Percentiles rank a stretch among this genome's conserved stretches.
These are phyloP conservation scores for Fusarium chaquense DNA, from an alignment of 2,329 filamentous ascomycete genomes.

Conservation along the genomic window DNA sequence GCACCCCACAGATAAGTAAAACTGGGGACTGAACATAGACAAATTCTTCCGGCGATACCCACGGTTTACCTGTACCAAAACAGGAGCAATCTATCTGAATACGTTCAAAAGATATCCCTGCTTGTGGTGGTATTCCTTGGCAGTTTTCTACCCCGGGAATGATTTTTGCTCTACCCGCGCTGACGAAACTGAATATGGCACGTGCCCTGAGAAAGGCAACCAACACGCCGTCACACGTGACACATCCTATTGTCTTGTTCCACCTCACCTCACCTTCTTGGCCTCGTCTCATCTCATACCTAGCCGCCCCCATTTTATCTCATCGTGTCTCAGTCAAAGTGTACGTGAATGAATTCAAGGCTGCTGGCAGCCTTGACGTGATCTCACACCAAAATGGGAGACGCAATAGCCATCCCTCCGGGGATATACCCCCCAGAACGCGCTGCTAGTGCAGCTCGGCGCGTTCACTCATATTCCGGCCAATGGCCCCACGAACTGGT, in stretches of 20 bases:
- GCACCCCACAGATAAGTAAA: no score
- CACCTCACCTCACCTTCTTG: background rate
- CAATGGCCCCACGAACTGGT: conserved; percentile 4
- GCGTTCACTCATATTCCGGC: background rate
- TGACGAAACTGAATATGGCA: background rate
- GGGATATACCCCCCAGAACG: conserved; percentile 1
- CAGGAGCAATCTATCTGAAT: no score
- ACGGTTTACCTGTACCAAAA: no score
- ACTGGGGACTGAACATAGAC: no score
- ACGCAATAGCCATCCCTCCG: background rate
- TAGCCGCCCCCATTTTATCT: background rate
- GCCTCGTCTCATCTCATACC: no score
- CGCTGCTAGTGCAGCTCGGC: conserved; percentile 1
- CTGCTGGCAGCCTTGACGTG: background rate
- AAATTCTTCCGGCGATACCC: no score
- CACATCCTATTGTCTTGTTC: background rate
- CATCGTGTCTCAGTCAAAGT: accelerated
- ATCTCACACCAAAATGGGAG: no score
- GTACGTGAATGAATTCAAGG: no score
- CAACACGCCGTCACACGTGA: background rate
- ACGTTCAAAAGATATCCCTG: no score
- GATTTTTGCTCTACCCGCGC: no score
- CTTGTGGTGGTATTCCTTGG: no score
- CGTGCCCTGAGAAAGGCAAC: background rate
- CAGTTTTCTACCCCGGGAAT: no score